Conservation (phyloP, 495 filamentous ascomycete species). For the Articulospora tetracladia region DNA sequence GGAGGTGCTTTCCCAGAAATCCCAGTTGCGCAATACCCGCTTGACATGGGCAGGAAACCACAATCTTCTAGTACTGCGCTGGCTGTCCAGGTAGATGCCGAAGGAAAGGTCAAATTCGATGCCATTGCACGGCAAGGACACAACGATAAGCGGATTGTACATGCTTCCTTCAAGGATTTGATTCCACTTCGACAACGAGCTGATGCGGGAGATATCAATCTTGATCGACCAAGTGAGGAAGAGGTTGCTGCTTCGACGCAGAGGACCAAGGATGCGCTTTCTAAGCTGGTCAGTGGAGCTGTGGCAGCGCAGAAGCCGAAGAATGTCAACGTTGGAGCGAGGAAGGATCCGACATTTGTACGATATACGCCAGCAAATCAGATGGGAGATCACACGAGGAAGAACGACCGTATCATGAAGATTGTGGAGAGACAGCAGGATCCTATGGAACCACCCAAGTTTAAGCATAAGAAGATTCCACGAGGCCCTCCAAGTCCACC, state of each 20-base stretch:
- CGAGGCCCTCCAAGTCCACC: constrained; percentile 90
- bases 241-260: constrained; percentile 78
- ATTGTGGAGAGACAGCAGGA: constrained; percentile 93
- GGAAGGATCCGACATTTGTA: constrained; percentile 87
- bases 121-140: constrained; percentile 93
- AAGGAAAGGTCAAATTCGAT: constrained; percentile 94
- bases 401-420: constrained; percentile 97
- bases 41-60: constrained; percentile 85
- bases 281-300: constrained; percentile 76
- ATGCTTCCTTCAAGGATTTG: constrained; percentile 93
- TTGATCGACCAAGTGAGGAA: constrained; percentile 82
- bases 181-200: constrained; percentile 93
- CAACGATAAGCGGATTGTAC: constrained; percentile 75
- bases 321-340: constrained; percentile 73
- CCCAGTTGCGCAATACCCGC: constrained; percentile 88
- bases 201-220: constrained; percentile 88
- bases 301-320: constrained; percentile 94
- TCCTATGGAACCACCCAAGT: constrained; percentile 97
- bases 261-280: constrained; percentile 81
- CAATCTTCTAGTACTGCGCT: constrained; percentile 79
- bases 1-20: constrained; percentile 97
- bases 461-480: constrained; percentile 98
- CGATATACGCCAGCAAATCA: constrained; percentile 94
- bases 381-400: constrained; percentile 86
- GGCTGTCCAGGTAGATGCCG: constrained; percentile 82